These are phyloP conservation scores for Canavalia gladiata DNA, from an alignment of 306 rosid genomes.

Conservation along the genomic window DNA sequence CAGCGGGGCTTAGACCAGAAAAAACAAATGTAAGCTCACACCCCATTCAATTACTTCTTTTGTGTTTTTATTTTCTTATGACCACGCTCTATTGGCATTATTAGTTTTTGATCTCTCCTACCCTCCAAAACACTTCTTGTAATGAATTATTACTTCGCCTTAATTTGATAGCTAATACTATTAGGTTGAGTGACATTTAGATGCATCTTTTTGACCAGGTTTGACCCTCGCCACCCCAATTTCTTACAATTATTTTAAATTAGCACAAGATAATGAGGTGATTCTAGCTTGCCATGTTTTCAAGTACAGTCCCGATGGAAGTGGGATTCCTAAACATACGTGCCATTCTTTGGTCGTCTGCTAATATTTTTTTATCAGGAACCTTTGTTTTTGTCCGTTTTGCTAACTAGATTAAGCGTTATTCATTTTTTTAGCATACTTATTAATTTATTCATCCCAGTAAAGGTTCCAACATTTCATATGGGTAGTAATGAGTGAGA, in stretches of 20 bases:
- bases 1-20: too few species aligned
- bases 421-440: conserved; percentile 21
- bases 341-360: not conserved
- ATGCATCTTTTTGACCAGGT: not conserved
- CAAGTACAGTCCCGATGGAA: not conserved
- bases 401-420: not conserved
- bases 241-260: not conserved
- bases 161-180: not conserved
- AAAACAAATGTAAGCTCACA: too few species aligned
- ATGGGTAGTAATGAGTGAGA: conserved; percentile 10
- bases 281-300: not conserved
- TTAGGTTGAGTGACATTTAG: not conserved
- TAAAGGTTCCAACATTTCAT: conserved; percentile 35
- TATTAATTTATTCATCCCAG: conserved; percentile 18
- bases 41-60: too few species aligned
- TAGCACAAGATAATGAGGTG: conserved; percentile 20
- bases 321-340: conserved; percentile 8
- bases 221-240: not conserved
- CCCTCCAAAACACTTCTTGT: not conserved
- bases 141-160: not conserved
- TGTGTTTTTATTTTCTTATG: not conserved
- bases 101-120: not conserved
- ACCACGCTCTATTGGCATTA: not conserved
- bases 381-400: not conserved
- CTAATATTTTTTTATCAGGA: too few species aligned